These are phyloP conservation scores for Camellia oleifera DNA, from an alignment of 179 eudicot genomes.

Conservation along the genomic window DNA sequence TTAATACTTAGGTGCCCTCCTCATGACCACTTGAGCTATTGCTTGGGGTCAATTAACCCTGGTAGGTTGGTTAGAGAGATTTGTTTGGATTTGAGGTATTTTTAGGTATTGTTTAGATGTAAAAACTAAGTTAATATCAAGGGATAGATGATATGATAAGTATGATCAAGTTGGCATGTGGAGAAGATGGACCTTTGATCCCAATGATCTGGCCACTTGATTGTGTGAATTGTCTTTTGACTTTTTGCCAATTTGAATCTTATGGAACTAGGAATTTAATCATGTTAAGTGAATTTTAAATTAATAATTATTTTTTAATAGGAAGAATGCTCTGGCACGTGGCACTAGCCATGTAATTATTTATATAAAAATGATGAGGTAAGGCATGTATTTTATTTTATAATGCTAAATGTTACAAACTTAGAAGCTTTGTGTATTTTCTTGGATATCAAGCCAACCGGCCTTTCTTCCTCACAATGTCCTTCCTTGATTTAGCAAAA, in stretches of 20 bases:
- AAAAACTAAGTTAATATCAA: not conserved
- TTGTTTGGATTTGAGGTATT: not conserved
- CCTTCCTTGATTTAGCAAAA: conserved; percentile 9
- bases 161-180: conserved; percentile 18
- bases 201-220: conserved; percentile 14
- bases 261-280: not conserved
- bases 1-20: no score
- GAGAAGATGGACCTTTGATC: conserved; percentile 5
- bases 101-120: not conserved
- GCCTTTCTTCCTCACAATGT: not conserved
- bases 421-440: no score
- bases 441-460: not conserved
- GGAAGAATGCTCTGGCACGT: not conserved
- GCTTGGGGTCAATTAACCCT: no score
- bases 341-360: not conserved
- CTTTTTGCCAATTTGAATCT: conserved; percentile 13
- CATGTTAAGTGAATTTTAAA: not conserved
- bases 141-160: not conserved
- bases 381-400: not conserved
- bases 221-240: conserved; percentile 9
- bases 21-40: no score
- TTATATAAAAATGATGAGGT: not conserved
- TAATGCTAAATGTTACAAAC: not conserved
- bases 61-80: not conserved
- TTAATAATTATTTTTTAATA: not conserved